Base-by-base conservation (phyloP, 2,329 filamentous ascomycete species). In the Ophiocordyceps robertsii region DNA sequence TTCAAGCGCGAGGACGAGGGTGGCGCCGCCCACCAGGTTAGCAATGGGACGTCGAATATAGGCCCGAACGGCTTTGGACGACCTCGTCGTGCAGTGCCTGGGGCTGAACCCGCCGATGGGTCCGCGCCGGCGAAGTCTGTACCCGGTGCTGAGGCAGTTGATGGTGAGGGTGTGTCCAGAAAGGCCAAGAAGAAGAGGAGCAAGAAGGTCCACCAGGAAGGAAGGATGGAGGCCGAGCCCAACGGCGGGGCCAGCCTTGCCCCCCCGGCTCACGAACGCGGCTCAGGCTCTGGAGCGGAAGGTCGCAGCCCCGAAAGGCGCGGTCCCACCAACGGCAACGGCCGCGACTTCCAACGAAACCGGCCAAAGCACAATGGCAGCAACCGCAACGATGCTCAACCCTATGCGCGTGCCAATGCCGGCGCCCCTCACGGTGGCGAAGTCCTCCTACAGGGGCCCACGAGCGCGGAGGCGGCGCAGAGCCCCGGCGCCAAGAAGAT, bases 1-100 rank as follows among this genome's bases (percentile, higher is more conserved):
- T 98, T 96, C 71, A 94, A 94, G 72, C 87, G 92, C 44, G 92
- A 98, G 63, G 92, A 98, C 50, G 87, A 98, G 65, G 92, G 92
- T 41, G 92, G 92, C 42, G 84, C 84, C 9, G 89, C 90, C 7
- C 93, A 89, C 57, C 69, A 86, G 45, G 73, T 79, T 52, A 81
- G 84, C 61, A 90, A 92, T 50, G 87, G 86, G 56, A 74, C 80
- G 27, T 74, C 82, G 3, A 78, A 79, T n/a, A 62, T 78, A 33
- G 72, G 75, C 21, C 68, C 79, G 39, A 93, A 90, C 55, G 86
- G 84, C n/a, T 95, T 95, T 56, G 88, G 78, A 38, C 69, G 73
- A 64, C 48, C 75, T 38, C 81, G 85, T 53, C 83, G 88, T 51
- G 78, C 81, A 47, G 80, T 98, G 16, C 92, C 92, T 4, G 92